Percentiles rank a stretch among this genome's conserved stretches.
Conservation (phyloP, 495 filamentous ascomycete species). For the Aspergillus sclerotiicarbonarius region DNA sequence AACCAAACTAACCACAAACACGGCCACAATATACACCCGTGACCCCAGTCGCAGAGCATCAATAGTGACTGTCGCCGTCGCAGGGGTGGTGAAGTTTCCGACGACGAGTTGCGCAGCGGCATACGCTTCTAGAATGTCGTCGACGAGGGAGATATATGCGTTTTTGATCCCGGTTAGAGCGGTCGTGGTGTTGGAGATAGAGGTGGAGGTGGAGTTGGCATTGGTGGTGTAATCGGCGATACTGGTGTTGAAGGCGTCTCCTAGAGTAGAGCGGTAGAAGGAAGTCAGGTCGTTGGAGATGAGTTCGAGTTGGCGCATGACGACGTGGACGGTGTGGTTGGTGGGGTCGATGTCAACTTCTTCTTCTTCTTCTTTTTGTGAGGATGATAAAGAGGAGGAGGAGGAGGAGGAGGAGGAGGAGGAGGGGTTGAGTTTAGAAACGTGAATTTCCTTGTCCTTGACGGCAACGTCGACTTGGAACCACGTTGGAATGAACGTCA, state of each 20-base stretch:
- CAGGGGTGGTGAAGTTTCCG: background rate
- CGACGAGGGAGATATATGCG: background rate
- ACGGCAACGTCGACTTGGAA: background rate
- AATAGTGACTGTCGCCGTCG: background rate
- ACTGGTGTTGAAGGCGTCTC: constrained; percentile 1
- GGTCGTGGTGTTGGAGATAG: background rate
- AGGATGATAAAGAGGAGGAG: too few relatives aligned
- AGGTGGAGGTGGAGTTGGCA: background rate
- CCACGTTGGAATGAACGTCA: background rate
- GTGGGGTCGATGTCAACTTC: background rate
- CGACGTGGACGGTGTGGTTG: background rate
- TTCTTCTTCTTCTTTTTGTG: background rate
- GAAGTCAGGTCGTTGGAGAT: background rate
- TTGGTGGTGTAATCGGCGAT: background rate
- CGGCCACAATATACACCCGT: background rate
- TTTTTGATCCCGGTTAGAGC: background rate
- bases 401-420: too few relatives aligned
- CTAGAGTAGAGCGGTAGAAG: constrained; percentile 1
- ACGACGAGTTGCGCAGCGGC: background rate
- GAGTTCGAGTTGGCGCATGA: background rate
- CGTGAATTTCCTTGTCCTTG: background rate
- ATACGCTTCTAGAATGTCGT: background rate
- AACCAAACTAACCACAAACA: background rate
- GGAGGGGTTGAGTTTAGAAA: background rate
- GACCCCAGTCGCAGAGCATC: background rate